Conservation (phyloP, 352 stramenopile species). For the Saprolegnia diclina region DNA sequence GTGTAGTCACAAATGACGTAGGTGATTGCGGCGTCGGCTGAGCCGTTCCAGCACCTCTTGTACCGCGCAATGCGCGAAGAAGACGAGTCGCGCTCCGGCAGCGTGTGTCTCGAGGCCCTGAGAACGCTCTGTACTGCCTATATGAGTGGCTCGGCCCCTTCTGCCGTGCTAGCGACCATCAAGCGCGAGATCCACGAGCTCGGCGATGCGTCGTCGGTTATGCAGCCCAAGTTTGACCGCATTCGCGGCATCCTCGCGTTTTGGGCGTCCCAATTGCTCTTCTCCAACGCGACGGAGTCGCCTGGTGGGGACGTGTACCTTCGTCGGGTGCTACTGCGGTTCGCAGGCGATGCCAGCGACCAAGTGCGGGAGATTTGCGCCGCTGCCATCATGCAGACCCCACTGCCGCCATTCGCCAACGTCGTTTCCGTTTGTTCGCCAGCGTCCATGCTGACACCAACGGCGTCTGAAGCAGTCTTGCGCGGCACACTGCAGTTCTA, state of each 20-base stretch:
- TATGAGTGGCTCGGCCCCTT: conserved; percentile 18
- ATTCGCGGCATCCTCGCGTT: conserved; percentile 51
- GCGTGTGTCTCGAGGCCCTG: conserved; percentile 18
- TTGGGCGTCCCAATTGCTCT: conserved; percentile 46
- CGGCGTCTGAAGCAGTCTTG: not conserved
- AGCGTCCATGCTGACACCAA: not conserved
- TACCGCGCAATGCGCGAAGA: conserved; percentile 24
- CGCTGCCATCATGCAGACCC: conserved; percentile 43
- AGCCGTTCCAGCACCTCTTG: conserved; percentile 67
- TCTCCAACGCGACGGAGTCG: not conserved
- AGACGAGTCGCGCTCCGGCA: not conserved
- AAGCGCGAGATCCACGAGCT: conserved; percentile 47
- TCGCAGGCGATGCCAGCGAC: conserved; percentile 38
- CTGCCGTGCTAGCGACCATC: conserved; percentile 38
- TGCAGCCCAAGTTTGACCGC: conserved; percentile 50
- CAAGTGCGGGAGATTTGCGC: conserved; percentile 36
- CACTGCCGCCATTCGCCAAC: conserved; percentile 35
- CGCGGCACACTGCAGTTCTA: conserved; percentile 3
- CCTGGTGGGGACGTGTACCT: conserved; percentile 37
- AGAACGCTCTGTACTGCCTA: conserved; percentile 9
- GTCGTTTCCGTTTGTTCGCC: not conserved
- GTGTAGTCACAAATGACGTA: not conserved
- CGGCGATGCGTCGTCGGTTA: conserved; percentile 47
- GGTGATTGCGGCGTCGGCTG: conserved; percentile 45
- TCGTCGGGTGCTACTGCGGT: conserved; percentile 53